phyloP scores from a whole-genome alignment of 2,329 filamentous ascomycete species.

The Coniella lustricola region DNA sequence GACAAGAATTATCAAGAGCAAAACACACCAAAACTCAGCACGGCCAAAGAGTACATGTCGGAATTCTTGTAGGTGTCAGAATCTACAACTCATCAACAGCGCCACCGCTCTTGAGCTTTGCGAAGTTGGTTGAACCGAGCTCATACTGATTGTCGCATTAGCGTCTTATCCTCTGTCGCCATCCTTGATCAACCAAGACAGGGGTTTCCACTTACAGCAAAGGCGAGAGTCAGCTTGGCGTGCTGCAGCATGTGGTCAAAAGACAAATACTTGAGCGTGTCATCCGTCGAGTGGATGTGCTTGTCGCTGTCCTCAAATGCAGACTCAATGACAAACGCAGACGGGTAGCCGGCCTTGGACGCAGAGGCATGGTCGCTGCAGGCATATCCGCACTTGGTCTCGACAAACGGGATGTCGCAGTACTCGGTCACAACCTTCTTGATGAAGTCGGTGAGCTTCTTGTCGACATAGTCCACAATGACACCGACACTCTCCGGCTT shows the following conservation, averaged over 20 bases:
- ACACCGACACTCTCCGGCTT: conserved; percentile 28
- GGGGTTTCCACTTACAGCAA: conserved; percentile 40
- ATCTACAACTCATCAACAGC: conserved; percentile 13
- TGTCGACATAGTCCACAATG: conserved; percentile 33
- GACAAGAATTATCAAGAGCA: no score
- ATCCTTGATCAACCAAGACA: background rate
- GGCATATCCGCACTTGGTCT: conserved; percentile 85
- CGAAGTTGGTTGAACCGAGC: conserved; percentile 16
- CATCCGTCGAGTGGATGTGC: conserved; percentile 64
- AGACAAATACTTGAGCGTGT: conserved; percentile 63
- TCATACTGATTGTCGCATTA: conserved; percentile 10
- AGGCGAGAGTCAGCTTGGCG: conserved; percentile 72
- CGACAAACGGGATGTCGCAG: conserved; percentile 54
- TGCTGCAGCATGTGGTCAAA: conserved; percentile 93
- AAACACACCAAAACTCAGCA: no score
- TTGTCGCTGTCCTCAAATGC: conserved; percentile 60
- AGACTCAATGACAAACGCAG: conserved; percentile 70
- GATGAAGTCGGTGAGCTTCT: conserved; percentile 29
- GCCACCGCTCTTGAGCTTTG: conserved; percentile 8
- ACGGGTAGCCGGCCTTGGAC: conserved; percentile 66
- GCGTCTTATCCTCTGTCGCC: no score
- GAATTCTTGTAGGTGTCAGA: no score
- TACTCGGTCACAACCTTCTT: conserved; percentile 28
- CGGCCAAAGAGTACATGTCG: no score
- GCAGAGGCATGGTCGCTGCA: conserved; percentile 71